Conservation (phyloP, 2,329 filamentous ascomycete species). For the Pyrenochaeta sp. region DNA sequence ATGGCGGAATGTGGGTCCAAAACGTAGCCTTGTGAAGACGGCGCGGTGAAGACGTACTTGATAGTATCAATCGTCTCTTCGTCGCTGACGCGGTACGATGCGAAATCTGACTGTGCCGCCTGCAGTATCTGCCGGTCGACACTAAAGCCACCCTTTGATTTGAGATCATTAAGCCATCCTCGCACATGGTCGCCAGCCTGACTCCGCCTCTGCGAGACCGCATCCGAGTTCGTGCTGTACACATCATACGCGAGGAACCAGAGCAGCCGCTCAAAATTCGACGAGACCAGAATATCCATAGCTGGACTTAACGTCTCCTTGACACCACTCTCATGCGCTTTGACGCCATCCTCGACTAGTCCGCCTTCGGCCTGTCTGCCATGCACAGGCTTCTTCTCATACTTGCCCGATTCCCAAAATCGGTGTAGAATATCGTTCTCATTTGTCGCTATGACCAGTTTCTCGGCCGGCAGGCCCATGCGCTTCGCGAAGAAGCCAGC, state of each 20-base stretch:
- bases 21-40: slow-evolving; percentile 69
- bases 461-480: slow-evolving; percentile 89
- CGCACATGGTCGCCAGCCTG: slow-evolving; percentile 76
- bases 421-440: slow-evolving; percentile 97
- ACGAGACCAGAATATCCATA: slow-evolving; percentile 97
- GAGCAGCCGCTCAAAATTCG: slow-evolving; percentile 94
- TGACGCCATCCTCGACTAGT: slow-evolving; percentile 63
- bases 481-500: slow-evolving; percentile 90
- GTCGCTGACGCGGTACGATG: slow-evolving; percentile 75
- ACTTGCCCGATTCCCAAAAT: slow-evolving; percentile 90
- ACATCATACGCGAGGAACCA: slow-evolving; percentile 83
- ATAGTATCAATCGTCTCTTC: slow-evolving; percentile 59
- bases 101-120: slow-evolving; percentile 76
- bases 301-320: slow-evolving; percentile 93
- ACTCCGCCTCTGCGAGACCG: slow-evolving; percentile 56
- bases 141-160: slow-evolving; percentile 81
- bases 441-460: slow-evolving; percentile 92
- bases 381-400: slow-evolving; percentile 80
- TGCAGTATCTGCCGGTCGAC: slow-evolving; percentile 78
- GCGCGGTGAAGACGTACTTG: slow-evolving; percentile 58
- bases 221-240: slow-evolving; percentile 49
- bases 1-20: slow-evolving; percentile 94
- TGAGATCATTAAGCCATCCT: slow-evolving; percentile 81
- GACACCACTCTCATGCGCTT: slow-evolving; percentile 74
- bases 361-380: slow-evolving; percentile 65